These are phyloP conservation scores for Flaveria brownii DNA, from an alignment of 129 eudicot genomes.

Conservation along the genomic window DNA sequence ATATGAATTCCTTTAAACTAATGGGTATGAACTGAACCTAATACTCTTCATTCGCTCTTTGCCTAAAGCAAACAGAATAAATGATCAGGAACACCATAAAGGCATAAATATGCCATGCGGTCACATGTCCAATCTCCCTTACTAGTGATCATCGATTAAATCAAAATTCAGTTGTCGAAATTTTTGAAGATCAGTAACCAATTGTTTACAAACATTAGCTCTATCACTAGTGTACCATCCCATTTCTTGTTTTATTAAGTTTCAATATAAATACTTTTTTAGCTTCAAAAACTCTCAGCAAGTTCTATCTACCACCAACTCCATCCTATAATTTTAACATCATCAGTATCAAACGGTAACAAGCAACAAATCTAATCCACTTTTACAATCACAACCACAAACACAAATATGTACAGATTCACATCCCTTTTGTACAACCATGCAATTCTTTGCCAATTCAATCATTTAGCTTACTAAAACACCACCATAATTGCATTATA, in stretches of 20 bases:
- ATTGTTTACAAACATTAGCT: neutral
- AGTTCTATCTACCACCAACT: neutral
- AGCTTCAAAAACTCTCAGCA: neutral
- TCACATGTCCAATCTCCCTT: too few relatives aligned
- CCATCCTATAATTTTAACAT: neutral
- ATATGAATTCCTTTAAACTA: neutral
- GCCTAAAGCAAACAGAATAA: too few relatives aligned
- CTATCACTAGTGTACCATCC: neutral
- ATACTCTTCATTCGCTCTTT: neutral
- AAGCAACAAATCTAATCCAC: neutral
- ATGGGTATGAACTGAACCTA: neutral
- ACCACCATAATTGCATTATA: neutral
- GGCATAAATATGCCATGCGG: too few relatives aligned
- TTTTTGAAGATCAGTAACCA: neutral
- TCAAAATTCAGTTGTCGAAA: neutral
- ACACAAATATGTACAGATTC: neutral
- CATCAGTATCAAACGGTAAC: neutral
- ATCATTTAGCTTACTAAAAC: too few relatives aligned
- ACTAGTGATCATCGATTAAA: too few relatives aligned
- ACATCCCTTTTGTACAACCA: neutral
- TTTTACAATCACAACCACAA: neutral
- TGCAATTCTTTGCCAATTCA: too few relatives aligned
- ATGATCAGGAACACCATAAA: neutral
- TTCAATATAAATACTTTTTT: neutral
- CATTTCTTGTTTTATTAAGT: neutral